Evolutionary conservation across 257 asterid genomes (phyloP), one percentile per base, ranked within the genome.

Genomic region (Solanum sitiens): DNA sequence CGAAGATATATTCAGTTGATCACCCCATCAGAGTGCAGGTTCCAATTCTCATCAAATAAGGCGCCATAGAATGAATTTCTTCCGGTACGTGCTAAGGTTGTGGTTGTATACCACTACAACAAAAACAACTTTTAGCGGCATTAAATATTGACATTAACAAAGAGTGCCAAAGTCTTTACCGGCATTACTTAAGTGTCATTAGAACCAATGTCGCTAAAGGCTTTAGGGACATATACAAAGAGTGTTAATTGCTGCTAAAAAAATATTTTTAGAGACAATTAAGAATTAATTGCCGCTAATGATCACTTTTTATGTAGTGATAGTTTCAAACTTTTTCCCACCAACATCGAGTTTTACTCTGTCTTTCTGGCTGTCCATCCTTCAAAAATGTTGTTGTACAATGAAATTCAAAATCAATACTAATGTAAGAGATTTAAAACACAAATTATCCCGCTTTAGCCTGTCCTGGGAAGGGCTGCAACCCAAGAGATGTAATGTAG

Each of bases 21-120:
- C 42, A 93, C 65, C 83, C 83, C 75, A 86, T 89, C 75, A 71
- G 94, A 67, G 23, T 89, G 94, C 76, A 93, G 91, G 91, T 91
- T 91, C 99, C 98, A 96, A 68, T 94, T 91, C 18, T 92, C 95
- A 25, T 95, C 96, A 39, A 96, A 95, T 95, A 42, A 3, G 14
- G 47, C 47, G 47, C 47, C 13, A 42, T 10, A 10, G 47, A 42
- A 42, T 42, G 47, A 94, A 89, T 92, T 92, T 8, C 95, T 93
- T 88, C 99, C 98, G 7, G 99, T 97, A 85, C 90, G 91, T 4
- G 93, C 97, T 11, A 96, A 90, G 44, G 99, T 96, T 27, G 98
- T 94, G 74, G 97, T 92, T 11, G 98, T 92, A 27, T 27, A 27
- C 30, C 30, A 27, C 30, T 27, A 27, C 30, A 27, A 27, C 30